These are phyloP conservation scores for Ganoderma lingzhi DNA, from an alignment of 1,284 basidiomycete genomes.

Conservation along the genomic window DNA sequence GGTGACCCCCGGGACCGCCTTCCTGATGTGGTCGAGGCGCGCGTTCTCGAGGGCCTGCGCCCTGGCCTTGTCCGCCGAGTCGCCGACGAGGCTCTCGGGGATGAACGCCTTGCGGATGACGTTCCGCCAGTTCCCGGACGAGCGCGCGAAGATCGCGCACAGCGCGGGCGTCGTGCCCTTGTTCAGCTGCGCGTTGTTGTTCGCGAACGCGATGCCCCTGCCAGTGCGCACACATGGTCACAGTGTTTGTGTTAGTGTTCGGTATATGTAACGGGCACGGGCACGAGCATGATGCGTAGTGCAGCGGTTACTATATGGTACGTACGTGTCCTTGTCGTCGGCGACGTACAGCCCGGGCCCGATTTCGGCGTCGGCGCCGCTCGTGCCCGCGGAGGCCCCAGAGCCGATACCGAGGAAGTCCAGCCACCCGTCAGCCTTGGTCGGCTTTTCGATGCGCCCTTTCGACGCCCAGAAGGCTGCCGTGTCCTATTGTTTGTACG, in stretches of 20 bases:
- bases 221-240: not conserved
- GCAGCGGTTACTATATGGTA: not conserved
- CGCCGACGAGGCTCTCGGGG: conserved; percentile 9
- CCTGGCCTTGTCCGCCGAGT: not conserved
- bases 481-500: not conserved
- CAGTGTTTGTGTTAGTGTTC: too few species aligned
- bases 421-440: not conserved
- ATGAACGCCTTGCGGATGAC: conserved; percentile 11
- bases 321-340: conserved; percentile 9
- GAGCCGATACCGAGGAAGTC: conserved; percentile 2
- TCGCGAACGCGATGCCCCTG: conserved; percentile 10
- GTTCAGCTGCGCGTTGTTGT: conserved; percentile 6
- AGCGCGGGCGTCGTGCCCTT: conserved; percentile 1
- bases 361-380: conserved; percentile 10
- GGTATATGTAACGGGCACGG: too few species aligned
- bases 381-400: not conserved
- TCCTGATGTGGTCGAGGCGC: not conserved
- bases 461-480: conserved; percentile 4
- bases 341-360: conserved; percentile 11
- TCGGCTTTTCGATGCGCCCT: conserved; percentile 1
- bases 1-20: not conserved
- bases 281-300: too few species aligned
- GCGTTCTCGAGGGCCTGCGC: conserved; percentile 3
- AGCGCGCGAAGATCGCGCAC: conserved; percentile 10
- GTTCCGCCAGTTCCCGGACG: conserved; percentile 3